Percentiles rank a stretch among this genome's conserved stretches.
Conservation (phyloP, 2,329 filamentous ascomycete species). For the Aspergillus hiratsukae region DNA sequence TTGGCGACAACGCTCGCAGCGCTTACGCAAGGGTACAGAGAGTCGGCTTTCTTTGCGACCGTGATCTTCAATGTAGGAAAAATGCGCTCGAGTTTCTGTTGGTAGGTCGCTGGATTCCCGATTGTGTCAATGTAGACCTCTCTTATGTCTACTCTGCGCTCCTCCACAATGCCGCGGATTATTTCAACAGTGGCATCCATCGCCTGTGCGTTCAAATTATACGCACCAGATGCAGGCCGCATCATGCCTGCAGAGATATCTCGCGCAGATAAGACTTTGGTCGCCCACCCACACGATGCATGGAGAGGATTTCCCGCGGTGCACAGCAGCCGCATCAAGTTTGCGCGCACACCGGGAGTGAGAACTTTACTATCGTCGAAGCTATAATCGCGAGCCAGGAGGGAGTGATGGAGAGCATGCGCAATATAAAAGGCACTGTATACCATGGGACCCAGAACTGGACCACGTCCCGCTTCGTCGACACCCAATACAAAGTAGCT, state of each 20-base stretch:
- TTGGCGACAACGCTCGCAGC: constrained; percentile 94
- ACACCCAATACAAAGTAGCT: constrained; percentile 64
- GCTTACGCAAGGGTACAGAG: constrained; percentile 85
- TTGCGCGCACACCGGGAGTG: constrained; percentile 70
- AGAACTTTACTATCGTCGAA: constrained; percentile 96
- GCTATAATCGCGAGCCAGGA: constrained; percentile 73
- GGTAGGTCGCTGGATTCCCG: constrained; percentile 75
- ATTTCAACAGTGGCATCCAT: constrained; percentile 85
- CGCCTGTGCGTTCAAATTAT: constrained; percentile 95
- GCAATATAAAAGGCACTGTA: constrained; percentile 68
- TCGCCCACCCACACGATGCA: constrained; percentile 75
- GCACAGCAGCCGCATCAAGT: constrained; percentile 69
- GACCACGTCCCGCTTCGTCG: constrained; percentile 89
- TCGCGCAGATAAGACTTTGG: constrained; percentile 72
- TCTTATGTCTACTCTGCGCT: constrained; percentile 68
- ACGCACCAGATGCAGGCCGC: constrained; percentile 49
- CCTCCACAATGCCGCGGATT: constrained; percentile 69
- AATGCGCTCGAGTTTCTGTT: constrained; percentile 74
- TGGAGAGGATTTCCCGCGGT: constrained; percentile 56
- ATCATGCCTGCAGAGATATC: constrained; percentile 80
- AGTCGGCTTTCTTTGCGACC: constrained; percentile 88
- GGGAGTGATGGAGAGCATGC: constrained; percentile 60
- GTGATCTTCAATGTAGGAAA: constrained; percentile 75
- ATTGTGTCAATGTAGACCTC: constrained; percentile 97
- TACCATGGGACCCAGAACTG: constrained; percentile 76